phyloP scores from a whole-genome alignment of 1,284 basidiomycete genomes.

The Apiotrichum brassicae region DNA sequence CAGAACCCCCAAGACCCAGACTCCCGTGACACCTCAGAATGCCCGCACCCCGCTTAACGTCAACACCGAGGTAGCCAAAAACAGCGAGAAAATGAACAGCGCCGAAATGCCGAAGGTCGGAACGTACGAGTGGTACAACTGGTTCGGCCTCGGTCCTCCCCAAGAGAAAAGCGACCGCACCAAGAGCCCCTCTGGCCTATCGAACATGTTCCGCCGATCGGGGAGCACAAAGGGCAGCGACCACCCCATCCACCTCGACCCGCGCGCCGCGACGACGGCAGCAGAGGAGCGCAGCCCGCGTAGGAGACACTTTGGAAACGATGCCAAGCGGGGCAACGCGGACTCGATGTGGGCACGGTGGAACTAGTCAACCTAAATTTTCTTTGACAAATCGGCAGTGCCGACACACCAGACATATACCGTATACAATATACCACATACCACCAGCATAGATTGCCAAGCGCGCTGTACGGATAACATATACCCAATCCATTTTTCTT shows the following conservation, averaged over 20 bases:
- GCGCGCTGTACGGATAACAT: too few relatives aligned
- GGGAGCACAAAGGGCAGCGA: not conserved
- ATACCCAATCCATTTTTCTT: too few relatives aligned
- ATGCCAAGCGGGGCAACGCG: not conserved
- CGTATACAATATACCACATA: too few relatives aligned
- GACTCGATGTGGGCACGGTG: slow-evolving; percentile 1
- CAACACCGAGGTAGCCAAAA: too few relatives aligned
- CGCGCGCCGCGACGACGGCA: not conserved
- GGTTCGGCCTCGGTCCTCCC: slow-evolving; percentile 5
- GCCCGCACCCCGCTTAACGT: not conserved
- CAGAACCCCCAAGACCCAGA: not conserved
- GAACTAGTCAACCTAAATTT: too few relatives aligned
- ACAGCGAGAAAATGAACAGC: not conserved
- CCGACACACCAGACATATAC: too few relatives aligned
- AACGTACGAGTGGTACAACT: slow-evolving; percentile 8
- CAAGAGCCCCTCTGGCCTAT: not conserved
- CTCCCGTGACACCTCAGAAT: not conserved
- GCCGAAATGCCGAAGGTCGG: not conserved
- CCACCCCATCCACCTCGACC: not conserved
- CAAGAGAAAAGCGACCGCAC: too few relatives aligned
- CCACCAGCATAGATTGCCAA: too few relatives aligned
- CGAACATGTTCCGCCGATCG: not conserved
- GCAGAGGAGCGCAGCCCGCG: slow-evolving; percentile 1
- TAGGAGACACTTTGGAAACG: not conserved
- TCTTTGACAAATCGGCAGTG: too few relatives aligned